Conservation (phyloP, 23 red algal genomes). For the Chondrus crispus region DNA sequence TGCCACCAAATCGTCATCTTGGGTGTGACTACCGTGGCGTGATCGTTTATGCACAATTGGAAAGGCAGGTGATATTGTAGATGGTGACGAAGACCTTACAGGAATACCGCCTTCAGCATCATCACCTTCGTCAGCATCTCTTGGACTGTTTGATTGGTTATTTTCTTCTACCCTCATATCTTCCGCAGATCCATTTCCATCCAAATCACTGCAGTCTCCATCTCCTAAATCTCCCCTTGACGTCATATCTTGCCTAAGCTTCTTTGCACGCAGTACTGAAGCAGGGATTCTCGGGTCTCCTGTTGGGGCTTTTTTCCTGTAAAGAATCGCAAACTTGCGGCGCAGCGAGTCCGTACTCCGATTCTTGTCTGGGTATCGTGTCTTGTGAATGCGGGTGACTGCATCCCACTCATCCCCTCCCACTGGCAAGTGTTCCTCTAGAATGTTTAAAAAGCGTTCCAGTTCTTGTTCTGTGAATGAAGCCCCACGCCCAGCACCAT, state of each 20-base stretch:
- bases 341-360: background rate
- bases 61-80: background rate
- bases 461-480: background rate
- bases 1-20: background rate
- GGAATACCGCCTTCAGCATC: background rate
- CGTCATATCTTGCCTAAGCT: background rate
- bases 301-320: background rate
- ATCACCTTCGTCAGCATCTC: background rate
- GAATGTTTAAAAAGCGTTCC: background rate
- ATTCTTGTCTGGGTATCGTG: background rate
- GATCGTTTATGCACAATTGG: background rate
- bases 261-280: background rate
- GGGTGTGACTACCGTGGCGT: background rate
- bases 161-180: background rate
- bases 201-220: background rate
- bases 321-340: background rate
- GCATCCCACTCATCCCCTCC: background rate
- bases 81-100: background rate
- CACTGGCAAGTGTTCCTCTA: background rate
- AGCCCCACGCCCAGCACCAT: background rate
- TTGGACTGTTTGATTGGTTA: too few species aligned
- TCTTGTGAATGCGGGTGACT: background rate
- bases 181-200: background rate
- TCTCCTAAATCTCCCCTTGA: background rate
- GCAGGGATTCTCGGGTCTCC: background rate